phyloP scores from a whole-genome alignment of 2,329 filamentous ascomycete genomes.

The Pseudogymnoascus sp. region DNA sequence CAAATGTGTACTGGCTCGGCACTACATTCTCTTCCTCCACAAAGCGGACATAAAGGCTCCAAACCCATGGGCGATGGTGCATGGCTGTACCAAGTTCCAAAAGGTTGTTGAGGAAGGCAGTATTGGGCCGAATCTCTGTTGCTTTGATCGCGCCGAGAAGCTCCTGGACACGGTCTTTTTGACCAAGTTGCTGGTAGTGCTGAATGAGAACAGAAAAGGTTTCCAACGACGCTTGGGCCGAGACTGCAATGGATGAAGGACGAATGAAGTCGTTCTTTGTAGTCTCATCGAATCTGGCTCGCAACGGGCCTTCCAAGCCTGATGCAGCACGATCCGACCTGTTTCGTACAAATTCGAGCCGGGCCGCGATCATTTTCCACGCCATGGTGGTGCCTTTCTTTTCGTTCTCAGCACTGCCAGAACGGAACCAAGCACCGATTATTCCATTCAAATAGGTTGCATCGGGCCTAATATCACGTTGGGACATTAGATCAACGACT shows the following conservation, averaged over 20 bases:
- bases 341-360: slow-evolving; percentile 51
- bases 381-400: slow-evolving; percentile 60
- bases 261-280: slow-evolving; percentile 27
- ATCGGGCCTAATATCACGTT: slow-evolving; percentile 58
- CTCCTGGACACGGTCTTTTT: slow-evolving; percentile 49
- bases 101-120: slow-evolving; percentile 73
- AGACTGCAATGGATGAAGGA: slow-evolving; percentile 32
- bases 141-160: slow-evolving; percentile 56
- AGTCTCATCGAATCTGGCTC: slow-evolving; percentile 11
- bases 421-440: slow-evolving; percentile 68
- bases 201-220: slow-evolving; percentile 70
- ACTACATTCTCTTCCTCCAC: slow-evolving; percentile 16
- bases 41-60: slow-evolving; percentile 22
- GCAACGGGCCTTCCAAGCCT: slow-evolving; percentile 15
- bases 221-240: slow-evolving; percentile 62
- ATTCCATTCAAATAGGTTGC: slow-evolving; percentile 75
- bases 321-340: slow-evolving; percentile 33
- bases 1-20: slow-evolving; percentile 27
- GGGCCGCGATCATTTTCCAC: slow-evolving; percentile 68
- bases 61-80: slow-evolving; percentile 19
- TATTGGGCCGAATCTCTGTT: slow-evolving; percentile 59
- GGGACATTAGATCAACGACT: slow-evolving; percentile 69
- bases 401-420: slow-evolving; percentile 45
- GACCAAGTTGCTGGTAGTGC: slow-evolving; percentile 58
- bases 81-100: slow-evolving; percentile 39